Conservation (phyloP, 2,329 filamentous ascomycete species). For the Zarea fungicola region DNA sequence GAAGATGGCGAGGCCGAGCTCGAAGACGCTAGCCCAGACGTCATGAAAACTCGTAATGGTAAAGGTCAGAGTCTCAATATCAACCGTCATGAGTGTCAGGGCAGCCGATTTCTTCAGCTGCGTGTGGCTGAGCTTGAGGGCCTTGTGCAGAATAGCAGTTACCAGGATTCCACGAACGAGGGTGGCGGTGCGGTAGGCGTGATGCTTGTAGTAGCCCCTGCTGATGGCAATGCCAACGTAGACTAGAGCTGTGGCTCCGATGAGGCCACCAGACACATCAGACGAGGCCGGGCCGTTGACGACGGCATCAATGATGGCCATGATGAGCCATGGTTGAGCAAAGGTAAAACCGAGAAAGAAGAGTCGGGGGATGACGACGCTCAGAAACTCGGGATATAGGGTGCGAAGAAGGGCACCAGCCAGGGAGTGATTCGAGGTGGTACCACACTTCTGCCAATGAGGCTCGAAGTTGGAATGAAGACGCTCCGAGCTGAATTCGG, state of each 20-base stretch:
- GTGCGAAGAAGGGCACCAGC: slow-evolving; percentile 1
- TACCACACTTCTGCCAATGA: slow-evolving; percentile 2
- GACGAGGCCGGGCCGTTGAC: neutral
- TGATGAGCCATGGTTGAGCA: slow-evolving; percentile 8
- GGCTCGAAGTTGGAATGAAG: slow-evolving; percentile 2
- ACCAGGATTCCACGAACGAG: slow-evolving; percentile 9
- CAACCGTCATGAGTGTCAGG: slow-evolving; percentile 6
- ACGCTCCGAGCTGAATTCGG: slow-evolving; percentile 9
- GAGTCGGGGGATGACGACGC: slow-evolving; percentile 5
- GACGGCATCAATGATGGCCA: slow-evolving; percentile 2
- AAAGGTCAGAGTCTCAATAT: slow-evolving; percentile 9
- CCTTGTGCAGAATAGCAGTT: slow-evolving; percentile 8
- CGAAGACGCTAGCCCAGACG: slow-evolving; percentile 8
- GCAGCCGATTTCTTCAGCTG: slow-evolving; percentile 11
- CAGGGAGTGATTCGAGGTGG: slow-evolving; percentile 9
- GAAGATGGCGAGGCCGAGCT: slow-evolving; percentile 6
- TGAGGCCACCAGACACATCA: slow-evolving; percentile 1
- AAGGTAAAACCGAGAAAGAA: slow-evolving; percentile 11
- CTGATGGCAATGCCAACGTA: slow-evolving; percentile 10
- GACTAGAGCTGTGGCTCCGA: slow-evolving; percentile 10
- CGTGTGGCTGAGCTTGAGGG: slow-evolving; percentile 7
- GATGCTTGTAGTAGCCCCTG: slow-evolving; percentile 11
- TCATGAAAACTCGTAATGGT: slow-evolving; percentile 9
- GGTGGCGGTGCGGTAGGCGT: slow-evolving; percentile 8
- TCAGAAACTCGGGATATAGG: slow-evolving; percentile 6